A percentile compares a stretch with the other conserved stretches of the same genome.
These are phyloP conservation scores for Curvularia sp. DNA, from an alignment of 2,329 filamentous ascomycete genomes.

Conservation along the genomic window DNA sequence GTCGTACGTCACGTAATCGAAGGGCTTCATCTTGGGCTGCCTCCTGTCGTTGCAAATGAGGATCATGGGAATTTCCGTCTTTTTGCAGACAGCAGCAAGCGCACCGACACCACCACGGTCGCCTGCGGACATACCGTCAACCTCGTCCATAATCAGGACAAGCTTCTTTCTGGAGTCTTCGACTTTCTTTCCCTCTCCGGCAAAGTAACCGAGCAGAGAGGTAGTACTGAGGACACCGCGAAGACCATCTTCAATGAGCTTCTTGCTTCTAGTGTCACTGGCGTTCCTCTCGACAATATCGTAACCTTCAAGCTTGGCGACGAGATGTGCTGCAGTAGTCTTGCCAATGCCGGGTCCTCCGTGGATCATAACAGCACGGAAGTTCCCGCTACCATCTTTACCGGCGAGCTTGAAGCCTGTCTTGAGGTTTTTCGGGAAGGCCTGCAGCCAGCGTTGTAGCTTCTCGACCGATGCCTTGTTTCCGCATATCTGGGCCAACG, in stretches of 20 bases:
- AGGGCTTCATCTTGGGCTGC: conserved; percentile 97
- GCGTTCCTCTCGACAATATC: conserved; percentile 96
- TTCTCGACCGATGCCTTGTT: conserved; percentile 92
- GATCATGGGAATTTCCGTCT: conserved; percentile 92
- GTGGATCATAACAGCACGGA: conserved; percentile 91
- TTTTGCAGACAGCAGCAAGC: conserved; percentile 91
- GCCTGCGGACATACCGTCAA: conserved; percentile 97
- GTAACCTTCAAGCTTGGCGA: conserved; percentile 90
- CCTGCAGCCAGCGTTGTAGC: conserved; percentile 84
- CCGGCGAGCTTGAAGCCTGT: conserved; percentile 83
- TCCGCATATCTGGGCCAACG: conserved; percentile 87
- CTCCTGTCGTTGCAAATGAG: conserved; percentile 96
- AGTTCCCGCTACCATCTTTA: conserved; percentile 80
- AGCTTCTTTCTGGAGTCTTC: conserved; percentile 88
- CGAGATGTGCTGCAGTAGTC: conserved; percentile 93
- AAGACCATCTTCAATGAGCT: conserved; percentile 87
- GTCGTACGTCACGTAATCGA: conserved; percentile 84
- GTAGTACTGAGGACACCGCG: conserved; percentile 92
- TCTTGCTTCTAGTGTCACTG: conserved; percentile 95
- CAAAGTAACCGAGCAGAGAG: conserved; percentile 89
- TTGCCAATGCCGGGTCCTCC: conserved; percentile 97
- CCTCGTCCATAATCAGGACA: conserved; percentile 97
- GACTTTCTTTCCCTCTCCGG: conserved; percentile 79
- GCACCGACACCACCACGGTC: conserved; percentile 95
- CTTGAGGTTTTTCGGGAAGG: conserved; percentile 80